phyloP scores from a whole-genome alignment of 129 eudicot genomes.

The Flaveria sonorensis region DNA sequence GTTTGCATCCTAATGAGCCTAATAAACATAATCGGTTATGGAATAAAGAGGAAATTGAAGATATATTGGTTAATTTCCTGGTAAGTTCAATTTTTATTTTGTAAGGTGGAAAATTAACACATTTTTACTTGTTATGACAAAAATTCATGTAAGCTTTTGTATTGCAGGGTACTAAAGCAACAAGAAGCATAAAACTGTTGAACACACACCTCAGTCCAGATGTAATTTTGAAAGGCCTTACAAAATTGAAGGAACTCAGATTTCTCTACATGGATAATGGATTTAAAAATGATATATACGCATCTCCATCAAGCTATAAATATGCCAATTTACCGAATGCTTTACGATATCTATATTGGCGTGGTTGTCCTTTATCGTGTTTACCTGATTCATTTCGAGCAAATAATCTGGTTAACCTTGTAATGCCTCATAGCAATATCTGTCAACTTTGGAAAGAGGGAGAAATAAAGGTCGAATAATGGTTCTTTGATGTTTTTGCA shows the following conservation, averaged over 20 bases:
- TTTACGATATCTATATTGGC: not conserved
- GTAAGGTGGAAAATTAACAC: too few relatives aligned
- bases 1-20: not conserved
- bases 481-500: too few relatives aligned
- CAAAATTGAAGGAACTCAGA: slow-evolving; percentile 14
- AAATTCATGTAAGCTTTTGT: not conserved
- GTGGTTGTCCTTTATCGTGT: not conserved
- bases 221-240: slow-evolving; percentile 4
- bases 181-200: too few relatives aligned
- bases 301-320: too few relatives aligned
- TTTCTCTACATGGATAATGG: not conserved
- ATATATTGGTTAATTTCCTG: not conserved
- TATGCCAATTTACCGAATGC: slow-evolving; percentile 4
- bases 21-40: not conserved
- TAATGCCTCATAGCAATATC: not conserved
- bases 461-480: too few relatives aligned
- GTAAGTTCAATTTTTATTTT: not conserved
- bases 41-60: not conserved
- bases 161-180: slow-evolving; percentile 2
- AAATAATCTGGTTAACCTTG: not conserved
- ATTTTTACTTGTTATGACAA: too few relatives aligned
- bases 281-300: not conserved
- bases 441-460: slow-evolving; percentile 2
- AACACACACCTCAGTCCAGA: not conserved
- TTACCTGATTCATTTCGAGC: slow-evolving; percentile 10